phyloP scores from a whole-genome alignment of 1,284 basidiomycete species.

The Chondrostereum purpureum region DNA sequence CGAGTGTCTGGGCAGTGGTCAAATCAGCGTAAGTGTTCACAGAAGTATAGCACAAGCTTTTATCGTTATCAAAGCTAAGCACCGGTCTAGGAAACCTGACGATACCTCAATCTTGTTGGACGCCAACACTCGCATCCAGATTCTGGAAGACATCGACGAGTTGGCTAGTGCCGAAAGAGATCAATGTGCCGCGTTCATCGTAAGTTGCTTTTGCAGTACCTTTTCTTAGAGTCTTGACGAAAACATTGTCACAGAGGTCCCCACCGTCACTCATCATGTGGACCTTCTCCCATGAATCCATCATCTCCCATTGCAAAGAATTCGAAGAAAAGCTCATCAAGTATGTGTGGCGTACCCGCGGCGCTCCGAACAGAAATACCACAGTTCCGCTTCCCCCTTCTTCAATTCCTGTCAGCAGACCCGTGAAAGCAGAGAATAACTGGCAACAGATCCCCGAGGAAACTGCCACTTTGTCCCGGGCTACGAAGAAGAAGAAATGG shows the following conservation, averaged over 20 bases:
- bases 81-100: constrained; percentile 42
- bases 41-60: too few species aligned
- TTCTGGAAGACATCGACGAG: constrained; percentile 54
- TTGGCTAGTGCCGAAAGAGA: constrained; percentile 72
- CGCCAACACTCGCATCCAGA: constrained; percentile 55
- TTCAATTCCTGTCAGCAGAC: neutral
- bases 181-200: constrained; percentile 80
- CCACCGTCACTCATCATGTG: constrained; percentile 72
- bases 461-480: constrained; percentile 16
- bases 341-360: constrained; percentile 69
- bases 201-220: constrained; percentile 24
- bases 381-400: neutral
- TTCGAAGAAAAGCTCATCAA: constrained; percentile 77
- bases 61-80: too few species aligned
- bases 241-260: constrained; percentile 41
- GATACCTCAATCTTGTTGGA: constrained; percentile 52
- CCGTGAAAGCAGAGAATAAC: too few species aligned
- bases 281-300: constrained; percentile 53
- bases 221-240: neutral
- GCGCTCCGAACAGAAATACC: constrained; percentile 28
- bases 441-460: too few species aligned
- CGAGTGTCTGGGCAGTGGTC: constrained; percentile 75
- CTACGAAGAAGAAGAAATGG: constrained; percentile 17
- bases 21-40: constrained; percentile 61
- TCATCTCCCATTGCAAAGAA: constrained; percentile 57